Evolutionary conservation across 768 basidiomycete genomes (phyloP).

Genomic region (Pulveroboletus sp.): DNA sequence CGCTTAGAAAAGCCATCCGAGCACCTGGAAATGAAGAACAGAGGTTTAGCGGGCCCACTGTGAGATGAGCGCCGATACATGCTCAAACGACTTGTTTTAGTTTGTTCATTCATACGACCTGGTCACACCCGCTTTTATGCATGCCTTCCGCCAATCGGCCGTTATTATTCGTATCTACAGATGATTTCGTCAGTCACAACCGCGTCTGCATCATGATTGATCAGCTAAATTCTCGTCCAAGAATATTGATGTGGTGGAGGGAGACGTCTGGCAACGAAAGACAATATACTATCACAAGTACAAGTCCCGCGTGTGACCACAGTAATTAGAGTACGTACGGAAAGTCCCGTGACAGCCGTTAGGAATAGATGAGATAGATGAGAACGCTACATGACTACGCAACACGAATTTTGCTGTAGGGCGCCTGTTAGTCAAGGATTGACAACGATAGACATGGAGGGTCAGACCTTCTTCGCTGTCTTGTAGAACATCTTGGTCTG

Average conservation of each 20-base stretch:
- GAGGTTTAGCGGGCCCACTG: no score
- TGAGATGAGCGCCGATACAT: neutral
- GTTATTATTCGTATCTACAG: neutral
- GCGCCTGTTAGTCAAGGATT: constrained; percentile 7
- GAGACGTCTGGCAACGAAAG: neutral
- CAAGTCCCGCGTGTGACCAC: constrained; percentile 4
- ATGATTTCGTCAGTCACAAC: neutral
- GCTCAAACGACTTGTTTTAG: neutral
- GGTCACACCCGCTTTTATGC: neutral
- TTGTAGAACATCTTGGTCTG: constrained; percentile 99
- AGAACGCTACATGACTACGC: constrained; percentile 67
- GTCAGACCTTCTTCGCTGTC: constrained; percentile 93
- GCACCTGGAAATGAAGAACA: neutral
- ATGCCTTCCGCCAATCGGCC: neutral
- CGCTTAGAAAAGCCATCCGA: neutral
- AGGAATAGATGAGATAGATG: constrained; percentile 10
- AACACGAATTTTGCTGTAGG: constrained; percentile 92
- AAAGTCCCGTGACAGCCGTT: constrained; percentile 16
- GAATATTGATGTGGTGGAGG: neutral
- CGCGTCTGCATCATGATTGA: neutral
- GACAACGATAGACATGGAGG: neutral
- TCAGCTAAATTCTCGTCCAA: constrained; percentile 1
- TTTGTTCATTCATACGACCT: neutral
- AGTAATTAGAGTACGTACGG: constrained; percentile 18
- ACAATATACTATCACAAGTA: constrained; percentile 5